Conservation (phyloP, 1,139 yeast species). For the Tardiomyces digboiensis region DNA sequence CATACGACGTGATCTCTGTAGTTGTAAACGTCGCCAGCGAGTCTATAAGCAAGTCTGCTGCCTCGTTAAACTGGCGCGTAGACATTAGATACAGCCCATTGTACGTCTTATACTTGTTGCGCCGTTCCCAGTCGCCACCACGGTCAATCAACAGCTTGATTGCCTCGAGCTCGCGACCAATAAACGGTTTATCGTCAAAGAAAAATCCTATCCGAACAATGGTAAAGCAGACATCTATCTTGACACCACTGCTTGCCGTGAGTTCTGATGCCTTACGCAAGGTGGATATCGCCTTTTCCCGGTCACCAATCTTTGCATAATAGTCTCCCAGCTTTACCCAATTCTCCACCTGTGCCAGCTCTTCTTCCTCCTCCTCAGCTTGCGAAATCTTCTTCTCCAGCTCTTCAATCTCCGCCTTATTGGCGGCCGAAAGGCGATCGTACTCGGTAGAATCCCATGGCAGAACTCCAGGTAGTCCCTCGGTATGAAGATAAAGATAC, state of each 20-base stretch:
- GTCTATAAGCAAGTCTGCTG: conserved; percentile 76
- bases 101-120: conserved; percentile 90
- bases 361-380: conserved; percentile 84
- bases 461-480: conserved; percentile 33
- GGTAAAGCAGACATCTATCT: conserved; percentile 77
- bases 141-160: conserved; percentile 71
- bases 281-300: conserved; percentile 60
- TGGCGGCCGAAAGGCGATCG: conserved; percentile 39
- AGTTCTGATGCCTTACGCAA: conserved; percentile 68
- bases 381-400: conserved; percentile 57
- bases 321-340: conserved; percentile 82
- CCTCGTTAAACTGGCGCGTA: conserved; percentile 77
- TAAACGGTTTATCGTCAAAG: conserved; percentile 65
- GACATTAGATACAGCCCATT: conserved; percentile 77
- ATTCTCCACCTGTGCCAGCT: conserved; percentile 66
- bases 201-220: conserved; percentile 83
- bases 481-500: conserved; percentile 56
- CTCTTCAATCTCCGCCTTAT: conserved; percentile 44
- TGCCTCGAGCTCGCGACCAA: conserved; percentile 66
- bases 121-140: conserved; percentile 99
- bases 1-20: conserved; percentile 85
- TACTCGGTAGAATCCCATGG: conserved; percentile 53
- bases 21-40: conserved; percentile 94
- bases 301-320: conserved; percentile 78
- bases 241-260: conserved; percentile 81